phyloP scores from a whole-genome alignment of 768 basidiomycete genomes.

The Russula emetica region DNA sequence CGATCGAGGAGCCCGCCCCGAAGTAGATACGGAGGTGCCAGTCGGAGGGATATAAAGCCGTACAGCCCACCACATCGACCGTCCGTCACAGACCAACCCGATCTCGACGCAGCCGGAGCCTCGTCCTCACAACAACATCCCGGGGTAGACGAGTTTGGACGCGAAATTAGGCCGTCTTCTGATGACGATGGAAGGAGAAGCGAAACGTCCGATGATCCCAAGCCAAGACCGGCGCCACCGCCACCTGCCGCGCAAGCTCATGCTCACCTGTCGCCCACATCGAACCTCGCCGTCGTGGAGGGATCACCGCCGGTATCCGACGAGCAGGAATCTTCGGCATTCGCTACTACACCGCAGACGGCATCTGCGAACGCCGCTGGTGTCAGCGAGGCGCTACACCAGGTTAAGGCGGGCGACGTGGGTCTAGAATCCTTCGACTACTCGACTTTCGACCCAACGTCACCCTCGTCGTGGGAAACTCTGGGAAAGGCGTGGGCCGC shows the following conservation, averaged over 20 bases:
- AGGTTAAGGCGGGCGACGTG: not conserved
- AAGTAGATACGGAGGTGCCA: slow-evolving; percentile 46
- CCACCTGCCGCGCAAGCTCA: slow-evolving; percentile 23
- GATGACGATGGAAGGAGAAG: slow-evolving; percentile 30
- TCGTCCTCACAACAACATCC: slow-evolving; percentile 31
- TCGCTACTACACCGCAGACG: not conserved
- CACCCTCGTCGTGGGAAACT: slow-evolving; percentile 72
- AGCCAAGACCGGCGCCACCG: slow-evolving; percentile 6
- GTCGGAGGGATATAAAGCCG: slow-evolving; percentile 46
- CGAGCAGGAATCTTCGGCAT: slow-evolving; percentile 6
- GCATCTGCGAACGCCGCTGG: not conserved
- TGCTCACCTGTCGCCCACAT: slow-evolving; percentile 13
- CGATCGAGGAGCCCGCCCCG: slow-evolving; percentile 69
- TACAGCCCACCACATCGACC: slow-evolving; percentile 53
- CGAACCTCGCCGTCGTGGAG: not conserved
- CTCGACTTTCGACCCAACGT: slow-evolving; percentile 66
- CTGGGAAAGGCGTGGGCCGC: slow-evolving; percentile 74
- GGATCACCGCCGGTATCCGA: not conserved
- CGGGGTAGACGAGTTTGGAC: slow-evolving; percentile 84
- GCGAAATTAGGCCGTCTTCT: slow-evolving; percentile 65
- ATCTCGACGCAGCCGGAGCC: slow-evolving; percentile 24
- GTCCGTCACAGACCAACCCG: slow-evolving; percentile 16
- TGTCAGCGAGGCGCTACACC: not conserved
- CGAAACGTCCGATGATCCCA: slow-evolving; percentile 17
- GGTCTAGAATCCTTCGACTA: slow-evolving; percentile 67